Evolutionary conservation across 2,329 filamentous ascomycete species (phyloP).

Genomic region (Clarireedia hainanense): DNA sequence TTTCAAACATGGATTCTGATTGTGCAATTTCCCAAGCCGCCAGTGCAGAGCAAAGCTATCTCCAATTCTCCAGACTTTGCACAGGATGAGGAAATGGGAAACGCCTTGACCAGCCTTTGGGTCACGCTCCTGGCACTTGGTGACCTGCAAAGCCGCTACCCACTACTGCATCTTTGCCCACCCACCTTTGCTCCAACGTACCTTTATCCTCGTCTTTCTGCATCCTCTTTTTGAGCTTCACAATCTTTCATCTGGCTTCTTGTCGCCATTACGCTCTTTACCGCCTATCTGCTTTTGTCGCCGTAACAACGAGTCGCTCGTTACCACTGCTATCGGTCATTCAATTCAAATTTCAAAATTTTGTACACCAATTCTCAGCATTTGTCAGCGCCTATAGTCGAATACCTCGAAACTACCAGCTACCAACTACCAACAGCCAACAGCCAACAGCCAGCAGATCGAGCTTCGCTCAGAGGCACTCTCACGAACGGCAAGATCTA

Average conservation of each 20-base stretch:
- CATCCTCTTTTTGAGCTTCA: neutral
- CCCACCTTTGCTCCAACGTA: neutral
- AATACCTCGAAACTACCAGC: too few relatives aligned
- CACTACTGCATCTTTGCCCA: neutral
- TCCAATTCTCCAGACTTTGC: too few relatives aligned
- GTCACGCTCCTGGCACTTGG: neutral
- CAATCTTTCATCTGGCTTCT: conserved; percentile 5
- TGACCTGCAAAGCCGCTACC: neutral
- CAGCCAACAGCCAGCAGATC: too few relatives aligned
- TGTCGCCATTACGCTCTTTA: conserved; percentile 12
- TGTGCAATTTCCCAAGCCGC: conserved; percentile 4
- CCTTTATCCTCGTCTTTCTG: neutral
- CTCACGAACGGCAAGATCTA: neutral
- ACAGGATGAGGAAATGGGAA: neutral
- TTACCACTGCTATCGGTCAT: neutral
- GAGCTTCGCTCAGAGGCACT: neutral
- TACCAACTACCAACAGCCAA: too few relatives aligned
- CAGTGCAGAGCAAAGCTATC: neutral
- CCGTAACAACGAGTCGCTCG: neutral
- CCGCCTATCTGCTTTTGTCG: neutral
- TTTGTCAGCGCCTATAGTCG: too few relatives aligned
- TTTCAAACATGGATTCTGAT: neutral
- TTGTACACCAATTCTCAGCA: too few relatives aligned
- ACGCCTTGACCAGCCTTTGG: neutral
- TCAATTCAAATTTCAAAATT: too few relatives aligned